Evolutionary conservation across 1,284 basidiomycete species (phyloP).

Genomic region (Moesziomyces parantarcticus): DNA sequence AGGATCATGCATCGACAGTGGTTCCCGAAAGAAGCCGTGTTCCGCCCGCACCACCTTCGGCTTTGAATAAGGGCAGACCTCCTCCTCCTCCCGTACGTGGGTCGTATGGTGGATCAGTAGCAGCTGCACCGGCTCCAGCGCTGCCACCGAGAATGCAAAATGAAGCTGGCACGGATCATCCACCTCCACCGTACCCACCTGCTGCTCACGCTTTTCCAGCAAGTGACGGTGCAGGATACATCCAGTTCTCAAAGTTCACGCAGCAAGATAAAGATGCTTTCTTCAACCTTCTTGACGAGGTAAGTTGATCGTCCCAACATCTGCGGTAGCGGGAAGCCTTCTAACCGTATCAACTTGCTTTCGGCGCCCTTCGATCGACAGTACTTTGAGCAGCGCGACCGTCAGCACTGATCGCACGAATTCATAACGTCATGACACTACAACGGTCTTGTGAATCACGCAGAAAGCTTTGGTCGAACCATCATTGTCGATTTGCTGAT

Average conservation of each 20-base stretch:
- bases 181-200: slow-evolving; percentile 51
- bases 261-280: slow-evolving; percentile 58
- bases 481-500: no score
- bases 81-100: slow-evolving; percentile 36
- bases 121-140: slow-evolving; percentile 18
- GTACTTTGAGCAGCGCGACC: slow-evolving; percentile 40
- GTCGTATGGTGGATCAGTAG: slow-evolving; percentile 5
- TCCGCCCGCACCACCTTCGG: slow-evolving; percentile 23
- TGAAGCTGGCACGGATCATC: slow-evolving; percentile 46
- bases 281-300: slow-evolving; percentile 57
- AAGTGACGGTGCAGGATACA: slow-evolving; percentile 18
- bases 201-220: slow-evolving; percentile 24
- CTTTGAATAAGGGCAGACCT: slow-evolving; percentile 23
- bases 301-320: slow-evolving; percentile 7
- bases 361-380: not conserved
- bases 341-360: not conserved
- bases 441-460: not conserved
- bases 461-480: no score
- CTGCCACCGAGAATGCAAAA: slow-evolving; percentile 57
- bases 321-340: not conserved
- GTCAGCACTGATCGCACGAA: slow-evolving; percentile 16
- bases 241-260: slow-evolving; percentile 58
- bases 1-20: slow-evolving; percentile 22
- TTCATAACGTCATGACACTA: no score
- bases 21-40: slow-evolving; percentile 35